Conservation (phyloP, 1,139 yeast genomes). For the Saccharomyces pastorianus region DNA sequence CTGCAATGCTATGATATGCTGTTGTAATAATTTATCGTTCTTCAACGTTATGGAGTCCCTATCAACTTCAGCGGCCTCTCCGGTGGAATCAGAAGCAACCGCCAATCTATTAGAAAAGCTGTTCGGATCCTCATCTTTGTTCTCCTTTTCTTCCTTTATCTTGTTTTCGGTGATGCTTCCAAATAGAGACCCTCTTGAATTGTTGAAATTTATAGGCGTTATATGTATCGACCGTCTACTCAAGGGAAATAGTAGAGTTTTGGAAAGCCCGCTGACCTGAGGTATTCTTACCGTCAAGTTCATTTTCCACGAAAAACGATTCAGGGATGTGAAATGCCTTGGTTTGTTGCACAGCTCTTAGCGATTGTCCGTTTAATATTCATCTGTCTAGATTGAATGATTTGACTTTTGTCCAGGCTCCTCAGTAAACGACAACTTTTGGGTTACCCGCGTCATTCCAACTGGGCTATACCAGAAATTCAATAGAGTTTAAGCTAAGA, state of each 20-base stretch:
- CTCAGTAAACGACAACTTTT: not conserved
- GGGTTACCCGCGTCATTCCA: not conserved
- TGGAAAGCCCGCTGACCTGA: not conserved
- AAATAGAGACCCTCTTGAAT: slow-evolving; percentile 1
- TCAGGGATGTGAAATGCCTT: not conserved
- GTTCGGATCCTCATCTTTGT: slow-evolving; percentile 10
- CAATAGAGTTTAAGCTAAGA: not conserved
- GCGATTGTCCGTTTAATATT: not conserved
- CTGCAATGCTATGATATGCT: slow-evolving; percentile 35
- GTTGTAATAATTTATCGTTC: slow-evolving; percentile 38
- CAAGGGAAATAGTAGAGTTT: not conserved
- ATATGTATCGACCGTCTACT: not conserved
- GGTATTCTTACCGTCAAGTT: not conserved
- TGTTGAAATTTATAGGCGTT: not conserved
- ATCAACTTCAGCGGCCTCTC: slow-evolving; percentile 11
- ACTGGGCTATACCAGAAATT: not conserved
- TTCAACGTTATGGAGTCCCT: slow-evolving; percentile 27
- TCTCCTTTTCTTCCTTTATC: slow-evolving; percentile 1
- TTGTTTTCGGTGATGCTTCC: slow-evolving; percentile 2
- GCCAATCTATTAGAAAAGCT: slow-evolving; percentile 19
- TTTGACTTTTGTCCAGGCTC: not conserved
- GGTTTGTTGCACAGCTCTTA: not conserved
- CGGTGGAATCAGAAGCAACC: slow-evolving; percentile 12
- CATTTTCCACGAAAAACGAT: not conserved
- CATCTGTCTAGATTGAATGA: not conserved